Conservation (phyloP, 441 rosid species). For the Breynia disticha region DNA sequence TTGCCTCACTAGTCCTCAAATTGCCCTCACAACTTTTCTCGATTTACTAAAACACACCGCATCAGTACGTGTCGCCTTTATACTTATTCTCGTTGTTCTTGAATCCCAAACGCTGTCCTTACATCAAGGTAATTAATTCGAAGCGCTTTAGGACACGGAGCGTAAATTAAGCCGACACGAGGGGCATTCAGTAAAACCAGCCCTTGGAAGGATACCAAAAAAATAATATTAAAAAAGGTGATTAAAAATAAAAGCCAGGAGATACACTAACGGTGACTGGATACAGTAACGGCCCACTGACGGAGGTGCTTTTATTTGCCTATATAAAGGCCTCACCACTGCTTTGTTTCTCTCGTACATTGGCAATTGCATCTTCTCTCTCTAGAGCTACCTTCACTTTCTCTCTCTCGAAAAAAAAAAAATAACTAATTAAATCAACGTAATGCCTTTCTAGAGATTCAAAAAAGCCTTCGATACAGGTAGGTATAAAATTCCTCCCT, state of each 20-base stretch:
- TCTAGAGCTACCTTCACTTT: conserved; percentile 1
- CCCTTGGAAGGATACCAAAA: not conserved
- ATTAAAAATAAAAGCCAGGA: conserved; percentile 2
- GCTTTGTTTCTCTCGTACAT: conserved; percentile 15
- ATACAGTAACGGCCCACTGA: conserved; percentile 29
- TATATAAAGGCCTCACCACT: conserved; percentile 43
- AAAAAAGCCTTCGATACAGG: not conserved
- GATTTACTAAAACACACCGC: no score
- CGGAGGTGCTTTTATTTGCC: conserved; percentile 35
- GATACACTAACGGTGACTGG: conserved; percentile 33
- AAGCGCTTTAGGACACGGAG: no score
- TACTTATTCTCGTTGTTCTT: no score
- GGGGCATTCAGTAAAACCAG: no score
- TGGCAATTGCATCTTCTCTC: conserved; percentile 13
- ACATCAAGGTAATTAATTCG: no score
- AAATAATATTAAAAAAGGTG: conserved; percentile 6
- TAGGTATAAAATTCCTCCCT: not conserved
- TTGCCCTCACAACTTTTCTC: no score
- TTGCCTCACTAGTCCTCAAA: no score
- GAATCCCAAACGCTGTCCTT: no score
- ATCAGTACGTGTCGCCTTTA: no score
- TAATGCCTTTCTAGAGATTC: conserved; percentile 17
- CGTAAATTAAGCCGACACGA: no score
- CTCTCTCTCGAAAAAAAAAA: conserved; percentile 9
- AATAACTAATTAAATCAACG: conserved; percentile 2